phyloP scores from a whole-genome alignment of 352 stramenopile species.

The Bremia lactucae region DNA sequence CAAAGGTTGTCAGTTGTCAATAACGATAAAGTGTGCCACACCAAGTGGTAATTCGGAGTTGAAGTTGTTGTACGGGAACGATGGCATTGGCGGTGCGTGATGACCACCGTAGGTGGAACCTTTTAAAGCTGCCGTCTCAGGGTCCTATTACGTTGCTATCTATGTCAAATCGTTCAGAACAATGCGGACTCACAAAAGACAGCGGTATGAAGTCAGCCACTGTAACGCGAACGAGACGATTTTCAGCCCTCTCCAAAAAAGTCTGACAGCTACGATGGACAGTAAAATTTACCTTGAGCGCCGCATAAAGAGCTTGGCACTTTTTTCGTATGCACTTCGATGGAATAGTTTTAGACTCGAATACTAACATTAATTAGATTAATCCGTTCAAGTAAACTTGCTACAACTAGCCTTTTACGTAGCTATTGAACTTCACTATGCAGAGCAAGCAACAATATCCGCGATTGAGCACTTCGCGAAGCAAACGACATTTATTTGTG shows the following conservation, averaged over 20 bases:
- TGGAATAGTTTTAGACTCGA: too few species aligned
- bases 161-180: conserved; percentile 77
- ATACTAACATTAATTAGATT: too few species aligned
- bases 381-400: too few species aligned
- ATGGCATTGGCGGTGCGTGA: too few species aligned
- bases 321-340: too few species aligned
- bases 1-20: conserved; percentile 14
- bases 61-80: too few species aligned
- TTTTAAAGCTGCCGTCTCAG: conserved; percentile 1
- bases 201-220: conserved; percentile 59
- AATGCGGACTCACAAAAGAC: conserved; percentile 81
- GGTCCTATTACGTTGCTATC: conserved; percentile 54
- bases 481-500: conserved; percentile 4
- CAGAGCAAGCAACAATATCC: too few species aligned
- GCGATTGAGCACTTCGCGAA: too few species aligned
- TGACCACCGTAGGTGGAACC: too few species aligned
- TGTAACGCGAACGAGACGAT: conserved; percentile 71
- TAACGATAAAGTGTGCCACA: conserved; percentile 9
- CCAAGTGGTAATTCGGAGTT: too few species aligned
- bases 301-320: neutral
- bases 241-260: conserved; percentile 47
- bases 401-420: too few species aligned
- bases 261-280: conserved; percentile 28
- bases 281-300: neutral
- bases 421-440: too few species aligned